Conservation (phyloP, 495 filamentous ascomycete species). For the Penicillium fimorum region DNA sequence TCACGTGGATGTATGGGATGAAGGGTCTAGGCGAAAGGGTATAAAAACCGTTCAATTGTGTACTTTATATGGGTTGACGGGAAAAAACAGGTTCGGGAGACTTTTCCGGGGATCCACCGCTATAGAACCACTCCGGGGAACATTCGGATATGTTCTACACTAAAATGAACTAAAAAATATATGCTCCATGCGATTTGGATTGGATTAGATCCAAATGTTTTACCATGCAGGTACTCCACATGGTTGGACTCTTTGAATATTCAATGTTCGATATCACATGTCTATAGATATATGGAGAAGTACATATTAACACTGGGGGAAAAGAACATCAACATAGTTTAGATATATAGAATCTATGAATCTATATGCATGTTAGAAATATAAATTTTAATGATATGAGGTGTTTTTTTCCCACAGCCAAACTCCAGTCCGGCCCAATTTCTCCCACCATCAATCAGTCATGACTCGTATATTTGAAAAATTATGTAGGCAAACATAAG, state of each 20-base stretch:
- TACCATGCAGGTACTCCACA: too few relatives aligned
- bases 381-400: constrained; percentile 5
- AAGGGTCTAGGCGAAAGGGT: background rate
- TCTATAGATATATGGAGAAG: background rate
- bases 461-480: constrained; percentile 16
- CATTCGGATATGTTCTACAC: background rate
- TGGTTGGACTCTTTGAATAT: too few relatives aligned
- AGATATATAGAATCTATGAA: background rate
- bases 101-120: constrained; percentile 4
- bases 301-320: background rate
- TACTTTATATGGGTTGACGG: too few relatives aligned
- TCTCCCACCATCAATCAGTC: constrained; percentile 8
- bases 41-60: too few relatives aligned
- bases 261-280: background rate
- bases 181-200: too few relatives aligned
- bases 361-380: constrained; percentile 12
- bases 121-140: background rate
- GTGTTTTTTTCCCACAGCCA: constrained; percentile 10
- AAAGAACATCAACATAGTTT: background rate
- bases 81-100: background rate
- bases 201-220: too few relatives aligned
- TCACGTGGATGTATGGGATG: constrained; percentile 24
- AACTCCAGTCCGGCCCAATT: constrained; percentile 14
- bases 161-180: background rate
- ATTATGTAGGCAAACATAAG: constrained; percentile 10